Conservation (phyloP, 495 filamentous ascomycete species). For the Trichoderma orchidacearum region DNA sequence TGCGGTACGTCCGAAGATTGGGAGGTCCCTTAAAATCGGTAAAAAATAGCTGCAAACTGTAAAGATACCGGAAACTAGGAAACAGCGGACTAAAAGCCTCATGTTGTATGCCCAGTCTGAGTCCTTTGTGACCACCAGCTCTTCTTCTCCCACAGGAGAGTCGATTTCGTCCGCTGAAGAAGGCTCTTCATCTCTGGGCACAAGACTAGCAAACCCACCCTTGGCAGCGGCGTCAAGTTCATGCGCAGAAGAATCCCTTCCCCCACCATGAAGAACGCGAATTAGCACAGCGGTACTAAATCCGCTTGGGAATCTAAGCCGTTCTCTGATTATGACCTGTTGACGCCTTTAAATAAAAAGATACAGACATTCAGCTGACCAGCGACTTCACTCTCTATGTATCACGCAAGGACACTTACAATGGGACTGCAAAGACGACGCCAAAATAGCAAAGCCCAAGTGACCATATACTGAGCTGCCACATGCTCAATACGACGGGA, state of each 20-base stretch:
- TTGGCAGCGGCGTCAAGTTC: constrained; percentile 3
- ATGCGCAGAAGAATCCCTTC: constrained; percentile 2
- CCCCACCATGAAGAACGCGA: constrained; percentile 63
- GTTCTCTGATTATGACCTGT: constrained; percentile 86
- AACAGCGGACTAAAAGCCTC: constrained; percentile 34
- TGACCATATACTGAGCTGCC: constrained; percentile 76
- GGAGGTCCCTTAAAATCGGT: constrained; percentile 69
- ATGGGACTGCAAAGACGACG: constrained; percentile 86
- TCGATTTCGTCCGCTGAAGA: constrained; percentile 3
- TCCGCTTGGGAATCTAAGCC: constrained; percentile 84
- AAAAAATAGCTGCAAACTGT: constrained; percentile 90
- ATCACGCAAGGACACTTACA: constrained; percentile 13
- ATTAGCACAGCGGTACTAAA: constrained; percentile 94
- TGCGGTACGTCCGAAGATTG: constrained; percentile 63
- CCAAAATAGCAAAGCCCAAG: constrained; percentile 90
- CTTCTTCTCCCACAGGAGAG: constrained; percentile 2
- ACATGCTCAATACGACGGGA: constrained; percentile 54
- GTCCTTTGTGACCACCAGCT: constrained; percentile 8
- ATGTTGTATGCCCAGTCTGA: constrained; percentile 40
- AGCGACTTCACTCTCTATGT: too few species aligned
- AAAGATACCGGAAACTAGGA: constrained; percentile 39
- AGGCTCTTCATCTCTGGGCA: constrained; percentile 7
- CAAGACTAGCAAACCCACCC: constrained; percentile 16
- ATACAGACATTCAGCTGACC: neutral
- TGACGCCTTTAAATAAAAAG: constrained; percentile 28